phyloP scores from a whole-genome alignment of 2,329 filamentous ascomycete species.

The Tolypocladium cylindrosporum region DNA sequence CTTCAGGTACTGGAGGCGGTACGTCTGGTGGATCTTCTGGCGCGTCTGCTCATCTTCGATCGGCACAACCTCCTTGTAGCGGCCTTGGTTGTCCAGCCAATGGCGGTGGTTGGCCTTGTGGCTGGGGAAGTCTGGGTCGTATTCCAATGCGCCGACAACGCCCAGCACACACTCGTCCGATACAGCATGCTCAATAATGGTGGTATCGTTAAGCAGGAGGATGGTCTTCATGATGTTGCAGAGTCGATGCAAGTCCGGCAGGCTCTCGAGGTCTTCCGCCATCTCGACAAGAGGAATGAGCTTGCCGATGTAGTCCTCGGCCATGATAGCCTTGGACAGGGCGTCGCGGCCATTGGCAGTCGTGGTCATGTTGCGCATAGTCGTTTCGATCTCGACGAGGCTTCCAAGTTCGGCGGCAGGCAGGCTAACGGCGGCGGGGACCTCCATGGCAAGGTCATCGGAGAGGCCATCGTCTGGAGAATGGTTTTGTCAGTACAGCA shows the following conservation, averaged over 20 bases:
- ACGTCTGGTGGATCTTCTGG: slow-evolving; percentile 92
- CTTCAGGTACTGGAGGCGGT: slow-evolving; percentile 91
- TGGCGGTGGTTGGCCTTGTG: slow-evolving; percentile 97
- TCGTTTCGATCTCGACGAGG: slow-evolving; percentile 72
- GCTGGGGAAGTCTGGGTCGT: slow-evolving; percentile 93
- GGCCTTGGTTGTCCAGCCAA: slow-evolving; percentile 78
- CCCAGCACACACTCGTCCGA: slow-evolving; percentile 82
- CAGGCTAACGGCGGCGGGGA: slow-evolving; percentile 58
- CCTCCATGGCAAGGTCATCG: slow-evolving; percentile 74
- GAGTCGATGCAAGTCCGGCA: slow-evolving; percentile 76
- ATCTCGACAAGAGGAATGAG: slow-evolving; percentile 77
- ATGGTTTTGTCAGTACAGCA: background rate
- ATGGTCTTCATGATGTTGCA: slow-evolving; percentile 98
- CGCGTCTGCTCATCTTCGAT: slow-evolving; percentile 76
- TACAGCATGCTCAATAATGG: slow-evolving; percentile 89
- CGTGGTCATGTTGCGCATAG: slow-evolving; percentile 69
- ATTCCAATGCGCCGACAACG: slow-evolving; percentile 91
- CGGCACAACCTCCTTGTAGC: slow-evolving; percentile 91
- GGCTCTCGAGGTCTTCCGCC: slow-evolving; percentile 84
- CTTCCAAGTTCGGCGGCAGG: slow-evolving; percentile 74
- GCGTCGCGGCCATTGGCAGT: slow-evolving; percentile 72
- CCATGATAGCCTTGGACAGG: slow-evolving; percentile 76
- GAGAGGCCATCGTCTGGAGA: slow-evolving; percentile 69
- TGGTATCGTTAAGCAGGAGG: slow-evolving; percentile 87
- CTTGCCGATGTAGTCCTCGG: slow-evolving; percentile 78